Evolutionary conservation across 345 rosid species (phyloP).

Genomic region (Noccaea bulbosa): DNA sequence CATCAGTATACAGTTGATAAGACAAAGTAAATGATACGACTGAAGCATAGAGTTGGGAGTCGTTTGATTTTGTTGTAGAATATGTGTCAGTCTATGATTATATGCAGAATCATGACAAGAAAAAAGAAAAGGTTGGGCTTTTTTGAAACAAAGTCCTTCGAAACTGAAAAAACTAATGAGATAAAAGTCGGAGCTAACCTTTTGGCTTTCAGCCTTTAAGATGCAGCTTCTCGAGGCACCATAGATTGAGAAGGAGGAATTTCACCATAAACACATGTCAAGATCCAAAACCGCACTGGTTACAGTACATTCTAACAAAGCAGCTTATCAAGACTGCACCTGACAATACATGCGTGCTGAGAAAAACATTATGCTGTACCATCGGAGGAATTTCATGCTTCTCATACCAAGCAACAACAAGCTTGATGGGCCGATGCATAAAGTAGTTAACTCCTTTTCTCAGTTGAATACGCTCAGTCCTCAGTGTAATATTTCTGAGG

Average conservation of each 20-base stretch:
- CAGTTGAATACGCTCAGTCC: slow-evolving; percentile 18
- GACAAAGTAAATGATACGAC: slow-evolving; percentile 19
- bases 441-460: slow-evolving; percentile 23
- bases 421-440: slow-evolving; percentile 15
- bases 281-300: slow-evolving; percentile 25
- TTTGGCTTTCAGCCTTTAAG: slow-evolving; percentile 1
- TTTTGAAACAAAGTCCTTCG: background rate
- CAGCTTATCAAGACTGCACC: slow-evolving; percentile 19
- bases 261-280: slow-evolving; percentile 27
- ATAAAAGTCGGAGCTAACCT: slow-evolving; percentile 32
- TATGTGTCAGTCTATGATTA: slow-evolving; percentile 10
- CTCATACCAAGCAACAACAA: slow-evolving; percentile 35
- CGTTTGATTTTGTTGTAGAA: slow-evolving; percentile 7
- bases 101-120: slow-evolving; percentile 21
- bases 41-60: slow-evolving; percentile 7
- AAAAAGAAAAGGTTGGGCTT: background rate
- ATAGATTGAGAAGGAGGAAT: no score
- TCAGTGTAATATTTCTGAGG: slow-evolving; percentile 29
- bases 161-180: slow-evolving; percentile 8
- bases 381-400: slow-evolving; percentile 15
- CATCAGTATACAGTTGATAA: slow-evolving; percentile 29
- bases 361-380: background rate
- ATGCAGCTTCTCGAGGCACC: slow-evolving; percentile 17
- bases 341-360: slow-evolving; percentile 13
- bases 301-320: background rate